Evolutionary conservation across 768 basidiomycete species (phyloP).

Genomic region (Agaricus blazei): DNA sequence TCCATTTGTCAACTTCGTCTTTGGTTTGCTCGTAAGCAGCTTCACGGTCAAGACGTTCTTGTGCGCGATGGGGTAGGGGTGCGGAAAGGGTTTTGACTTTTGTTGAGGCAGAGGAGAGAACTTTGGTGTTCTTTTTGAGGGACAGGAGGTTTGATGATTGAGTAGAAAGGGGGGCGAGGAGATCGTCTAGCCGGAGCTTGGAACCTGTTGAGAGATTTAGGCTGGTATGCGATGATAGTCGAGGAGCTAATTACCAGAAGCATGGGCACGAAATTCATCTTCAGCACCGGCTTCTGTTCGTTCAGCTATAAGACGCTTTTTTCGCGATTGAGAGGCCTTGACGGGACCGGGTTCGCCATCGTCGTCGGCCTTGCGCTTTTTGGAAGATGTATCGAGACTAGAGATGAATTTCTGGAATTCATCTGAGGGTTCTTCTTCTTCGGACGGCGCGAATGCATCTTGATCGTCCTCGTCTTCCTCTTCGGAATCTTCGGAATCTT

Average conservation of each 20-base stretch:
- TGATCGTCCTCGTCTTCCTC: conserved; percentile 27
- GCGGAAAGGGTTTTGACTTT: conserved; percentile 66
- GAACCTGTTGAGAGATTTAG: conserved; percentile 28
- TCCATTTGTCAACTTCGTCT: conserved; percentile 92
- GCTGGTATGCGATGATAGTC: not conserved
- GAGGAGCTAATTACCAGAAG: conserved; percentile 33
- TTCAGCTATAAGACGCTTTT: conserved; percentile 63
- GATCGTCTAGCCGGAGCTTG: conserved; percentile 66
- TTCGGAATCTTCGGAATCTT: conserved; percentile 2
- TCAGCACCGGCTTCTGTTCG: conserved; percentile 76
- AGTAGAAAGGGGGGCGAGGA: conserved; percentile 66
- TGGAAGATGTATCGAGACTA: conserved; percentile 50
- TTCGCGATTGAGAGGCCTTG: conserved; percentile 29
- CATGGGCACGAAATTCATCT: conserved; percentile 67
- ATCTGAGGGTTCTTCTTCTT: conserved; percentile 52
- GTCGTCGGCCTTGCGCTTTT: conserved; percentile 65
- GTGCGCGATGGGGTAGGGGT: conserved; percentile 79
- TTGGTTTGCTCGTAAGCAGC: conserved; percentile 95
- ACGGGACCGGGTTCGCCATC: conserved; percentile 14
- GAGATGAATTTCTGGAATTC: conserved; percentile 72
- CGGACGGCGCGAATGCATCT: conserved; percentile 36
- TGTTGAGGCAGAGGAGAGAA: conserved; percentile 41
- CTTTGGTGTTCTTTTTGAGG: conserved; percentile 67
- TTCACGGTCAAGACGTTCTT: conserved; percentile 87
- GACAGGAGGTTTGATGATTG: conserved; percentile 59